Evolutionary conservation across 345 rosid species (phyloP).

Genomic region (Salix caprea): DNA sequence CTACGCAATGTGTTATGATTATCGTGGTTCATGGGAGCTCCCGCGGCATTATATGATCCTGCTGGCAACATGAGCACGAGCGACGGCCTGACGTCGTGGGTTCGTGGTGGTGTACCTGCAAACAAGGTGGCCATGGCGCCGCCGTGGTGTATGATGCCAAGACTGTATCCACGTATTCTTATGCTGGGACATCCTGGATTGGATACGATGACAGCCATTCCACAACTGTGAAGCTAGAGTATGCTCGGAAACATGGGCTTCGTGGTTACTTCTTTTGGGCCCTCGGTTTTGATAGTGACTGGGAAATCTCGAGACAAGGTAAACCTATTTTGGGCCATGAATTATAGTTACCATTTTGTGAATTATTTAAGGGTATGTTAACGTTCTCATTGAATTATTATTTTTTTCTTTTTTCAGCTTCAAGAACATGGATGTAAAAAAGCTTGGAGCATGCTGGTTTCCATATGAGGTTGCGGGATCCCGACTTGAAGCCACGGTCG

Average conservation of each 20-base stretch:
- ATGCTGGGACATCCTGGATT: slow-evolving; percentile 33
- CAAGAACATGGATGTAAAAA: neutral
- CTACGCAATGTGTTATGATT: slow-evolving; percentile 38
- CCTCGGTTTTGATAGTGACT: slow-evolving; percentile 45
- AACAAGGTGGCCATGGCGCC: slow-evolving; percentile 43
- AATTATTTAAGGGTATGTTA: neutral
- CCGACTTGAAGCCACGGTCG: too few species aligned
- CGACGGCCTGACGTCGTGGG: slow-evolving; percentile 36
- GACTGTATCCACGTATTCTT: slow-evolving; percentile 44
- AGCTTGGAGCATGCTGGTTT: neutral
- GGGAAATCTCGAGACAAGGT: slow-evolving; percentile 51
- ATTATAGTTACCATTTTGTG: too few species aligned
- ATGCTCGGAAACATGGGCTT: slow-evolving; percentile 41
- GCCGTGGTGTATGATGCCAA: slow-evolving; percentile 33
- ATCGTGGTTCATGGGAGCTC: slow-evolving; percentile 36
- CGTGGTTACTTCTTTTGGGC: slow-evolving; percentile 82
- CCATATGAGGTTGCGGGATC: too few species aligned
- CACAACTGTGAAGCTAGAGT: slow-evolving; percentile 42
- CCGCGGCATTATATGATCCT: slow-evolving; percentile 28
- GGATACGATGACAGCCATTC: slow-evolving; percentile 49
- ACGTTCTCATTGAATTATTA: neutral
- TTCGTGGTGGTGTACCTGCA: slow-evolving; percentile 28
- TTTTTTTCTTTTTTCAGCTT: slow-evolving; percentile 3
- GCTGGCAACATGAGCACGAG: slow-evolving; percentile 27
- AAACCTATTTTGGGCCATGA: neutral